Evolutionary conservation across 1,284 basidiomycete species (phyloP).

Genomic region (Caloboletus firmus): DNA sequence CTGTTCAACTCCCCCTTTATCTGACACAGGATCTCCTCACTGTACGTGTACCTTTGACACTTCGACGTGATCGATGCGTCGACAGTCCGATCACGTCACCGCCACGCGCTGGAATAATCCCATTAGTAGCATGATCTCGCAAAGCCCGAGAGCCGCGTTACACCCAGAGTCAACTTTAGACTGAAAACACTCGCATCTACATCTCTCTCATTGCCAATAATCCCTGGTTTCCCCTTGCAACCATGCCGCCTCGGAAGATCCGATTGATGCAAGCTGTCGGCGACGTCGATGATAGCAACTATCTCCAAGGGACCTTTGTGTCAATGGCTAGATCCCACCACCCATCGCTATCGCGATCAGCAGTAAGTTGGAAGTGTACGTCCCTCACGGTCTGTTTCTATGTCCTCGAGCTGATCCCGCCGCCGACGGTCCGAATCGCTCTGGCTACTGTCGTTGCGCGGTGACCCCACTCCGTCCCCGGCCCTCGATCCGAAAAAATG

Average conservation of each 20-base stretch:
- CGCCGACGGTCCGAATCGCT: neutral
- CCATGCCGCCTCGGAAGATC: neutral
- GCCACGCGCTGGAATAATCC: neutral
- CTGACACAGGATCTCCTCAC: constrained; percentile 15
- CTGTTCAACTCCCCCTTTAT: constrained; percentile 3
- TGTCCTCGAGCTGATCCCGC: neutral
- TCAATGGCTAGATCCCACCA: neutral
- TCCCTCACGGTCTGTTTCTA: neutral
- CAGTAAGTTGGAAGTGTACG: neutral
- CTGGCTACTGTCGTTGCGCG: neutral
- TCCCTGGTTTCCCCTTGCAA: neutral
- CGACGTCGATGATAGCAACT: neutral
- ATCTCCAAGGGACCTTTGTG: neutral
- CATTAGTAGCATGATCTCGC: neutral
- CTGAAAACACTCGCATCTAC: neutral
- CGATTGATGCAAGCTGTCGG: neutral
- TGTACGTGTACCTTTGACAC: neutral
- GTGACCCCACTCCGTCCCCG: neutral
- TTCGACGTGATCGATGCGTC: constrained; percentile 10
- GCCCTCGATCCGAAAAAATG: neutral
- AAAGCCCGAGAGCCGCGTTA: neutral
- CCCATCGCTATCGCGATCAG: neutral
- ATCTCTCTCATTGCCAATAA: neutral
- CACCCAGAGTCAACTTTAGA: neutral
- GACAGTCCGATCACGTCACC: constrained; percentile 11